Conservation (phyloP, 345 rosid genomes). For the Iberis pinnata region DNA sequence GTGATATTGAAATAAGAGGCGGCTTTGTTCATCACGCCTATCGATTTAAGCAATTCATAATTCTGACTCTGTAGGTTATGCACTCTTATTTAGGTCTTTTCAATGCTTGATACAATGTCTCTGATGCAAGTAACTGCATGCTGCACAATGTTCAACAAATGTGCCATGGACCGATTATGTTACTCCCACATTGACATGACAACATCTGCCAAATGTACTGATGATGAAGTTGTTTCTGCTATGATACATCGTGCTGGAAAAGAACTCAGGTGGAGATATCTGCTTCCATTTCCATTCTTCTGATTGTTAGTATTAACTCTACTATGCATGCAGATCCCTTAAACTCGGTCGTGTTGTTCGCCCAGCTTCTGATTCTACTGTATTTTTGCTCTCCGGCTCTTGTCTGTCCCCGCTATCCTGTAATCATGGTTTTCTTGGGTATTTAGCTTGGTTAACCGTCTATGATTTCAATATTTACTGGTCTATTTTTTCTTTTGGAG, state of each 20-base stretch:
- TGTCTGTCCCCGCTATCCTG: conserved; percentile 50
- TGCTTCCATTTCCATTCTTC: neutral
- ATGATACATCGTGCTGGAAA: conserved; percentile 86
- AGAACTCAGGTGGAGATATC: conserved; percentile 43
- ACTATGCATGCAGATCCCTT: conserved; percentile 47
- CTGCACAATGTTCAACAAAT: conserved; percentile 72
- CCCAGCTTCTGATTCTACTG: conserved; percentile 33
- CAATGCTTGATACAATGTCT: conserved; percentile 82
- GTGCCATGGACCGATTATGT: conserved; percentile 78
- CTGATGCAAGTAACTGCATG: conserved; percentile 65
- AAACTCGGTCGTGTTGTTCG: conserved; percentile 77
- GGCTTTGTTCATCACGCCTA: no score
- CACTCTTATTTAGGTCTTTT: conserved; percentile 72
- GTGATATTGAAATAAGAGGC: no score
- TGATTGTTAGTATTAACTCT: neutral
- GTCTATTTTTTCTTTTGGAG: neutral
- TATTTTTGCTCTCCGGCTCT: conserved; percentile 51
- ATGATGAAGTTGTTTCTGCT: conserved; percentile 64
- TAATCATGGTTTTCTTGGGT: conserved; percentile 24
- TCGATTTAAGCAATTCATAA: no score
- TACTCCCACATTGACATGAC: conserved; percentile 68
- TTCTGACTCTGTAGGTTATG: no score
- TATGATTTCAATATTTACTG: no score
- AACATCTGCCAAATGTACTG: conserved; percentile 54
- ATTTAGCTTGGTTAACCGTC: neutral